Conservation (phyloP, 257 asterid genomes). For the Solanum chilense region DNA sequence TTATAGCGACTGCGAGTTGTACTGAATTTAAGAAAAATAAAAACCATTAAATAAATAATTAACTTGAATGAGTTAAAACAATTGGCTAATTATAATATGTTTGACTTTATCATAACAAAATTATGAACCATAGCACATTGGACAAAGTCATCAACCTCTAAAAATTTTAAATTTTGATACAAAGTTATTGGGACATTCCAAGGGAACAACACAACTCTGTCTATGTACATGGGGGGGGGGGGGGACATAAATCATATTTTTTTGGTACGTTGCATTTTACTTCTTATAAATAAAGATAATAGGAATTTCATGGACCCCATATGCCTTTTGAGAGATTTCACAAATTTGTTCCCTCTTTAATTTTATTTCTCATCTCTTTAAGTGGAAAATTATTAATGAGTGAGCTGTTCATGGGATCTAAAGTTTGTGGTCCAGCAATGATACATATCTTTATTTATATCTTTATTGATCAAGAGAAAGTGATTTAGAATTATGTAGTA, state of each 20-base stretch:
- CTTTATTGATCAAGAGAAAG: neutral
- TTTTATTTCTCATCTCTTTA: neutral
- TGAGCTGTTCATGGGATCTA: neutral
- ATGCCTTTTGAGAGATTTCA: neutral
- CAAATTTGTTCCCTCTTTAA: neutral
- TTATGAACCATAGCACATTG: neutral
- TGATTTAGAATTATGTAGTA: neutral
- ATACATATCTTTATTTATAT: no score
- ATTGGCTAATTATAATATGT: neutral
- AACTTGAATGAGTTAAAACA: neutral
- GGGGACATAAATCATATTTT: neutral
- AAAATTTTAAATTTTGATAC: neutral
- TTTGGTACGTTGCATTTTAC: neutral
- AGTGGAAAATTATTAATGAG: neutral
- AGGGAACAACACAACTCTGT: neutral
- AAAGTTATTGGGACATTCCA: neutral
- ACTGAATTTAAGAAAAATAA: no score
- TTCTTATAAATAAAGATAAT: neutral
- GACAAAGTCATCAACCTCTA: neutral
- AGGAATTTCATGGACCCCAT: neutral
- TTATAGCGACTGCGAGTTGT: fast-evolving
- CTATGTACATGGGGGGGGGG: neutral
- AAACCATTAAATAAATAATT: neutral
- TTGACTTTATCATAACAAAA: neutral
- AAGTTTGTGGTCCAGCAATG: no score